Conservation (phyloP, 768 basidiomycete genomes). For the Trametes gibbosa region DNA sequence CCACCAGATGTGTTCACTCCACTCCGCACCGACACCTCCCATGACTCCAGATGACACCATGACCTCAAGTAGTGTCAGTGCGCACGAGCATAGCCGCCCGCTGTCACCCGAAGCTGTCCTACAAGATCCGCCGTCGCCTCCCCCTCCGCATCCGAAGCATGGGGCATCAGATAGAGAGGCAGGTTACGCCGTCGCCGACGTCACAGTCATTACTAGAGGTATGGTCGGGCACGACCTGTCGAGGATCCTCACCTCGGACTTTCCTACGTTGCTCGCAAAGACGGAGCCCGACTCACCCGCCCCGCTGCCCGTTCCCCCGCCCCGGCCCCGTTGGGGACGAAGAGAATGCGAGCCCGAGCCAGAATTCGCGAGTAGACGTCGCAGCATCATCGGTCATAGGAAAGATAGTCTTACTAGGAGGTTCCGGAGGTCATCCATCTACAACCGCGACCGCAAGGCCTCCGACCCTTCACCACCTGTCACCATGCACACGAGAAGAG, state of each 20-base stretch:
- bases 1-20: constrained; percentile 8
- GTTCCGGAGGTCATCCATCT: constrained; percentile 8
- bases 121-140: constrained; percentile 13
- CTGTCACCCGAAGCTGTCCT: constrained; percentile 10
- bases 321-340: neutral
- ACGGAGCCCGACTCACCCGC: constrained; percentile 17
- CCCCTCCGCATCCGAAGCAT: constrained; percentile 4
- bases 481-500: neutral
- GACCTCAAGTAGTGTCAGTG: constrained; percentile 23
- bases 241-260: constrained; percentile 22
- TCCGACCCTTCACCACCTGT: constrained; percentile 15
- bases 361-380: constrained; percentile 3
- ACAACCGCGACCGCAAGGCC: constrained; percentile 10
- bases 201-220: neutral
- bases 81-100: constrained; percentile 18
- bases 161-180: constrained; percentile 4
- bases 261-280: constrained; percentile 20
- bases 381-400: constrained; percentile 3
- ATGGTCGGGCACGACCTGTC: constrained; percentile 1
- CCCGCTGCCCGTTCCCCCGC: constrained; percentile 5
- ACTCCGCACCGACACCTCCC: constrained; percentile 23
- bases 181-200: constrained; percentile 12
- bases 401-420: constrained; percentile 11
- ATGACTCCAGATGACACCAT: constrained; percentile 32
- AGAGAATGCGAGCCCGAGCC: constrained; percentile 17